Percentiles rank a stretch among this genome's conserved stretches.
phyloP scores from a whole-genome alignment of 2,329 filamentous ascomycete species.

The Cordyceps sp. region DNA sequence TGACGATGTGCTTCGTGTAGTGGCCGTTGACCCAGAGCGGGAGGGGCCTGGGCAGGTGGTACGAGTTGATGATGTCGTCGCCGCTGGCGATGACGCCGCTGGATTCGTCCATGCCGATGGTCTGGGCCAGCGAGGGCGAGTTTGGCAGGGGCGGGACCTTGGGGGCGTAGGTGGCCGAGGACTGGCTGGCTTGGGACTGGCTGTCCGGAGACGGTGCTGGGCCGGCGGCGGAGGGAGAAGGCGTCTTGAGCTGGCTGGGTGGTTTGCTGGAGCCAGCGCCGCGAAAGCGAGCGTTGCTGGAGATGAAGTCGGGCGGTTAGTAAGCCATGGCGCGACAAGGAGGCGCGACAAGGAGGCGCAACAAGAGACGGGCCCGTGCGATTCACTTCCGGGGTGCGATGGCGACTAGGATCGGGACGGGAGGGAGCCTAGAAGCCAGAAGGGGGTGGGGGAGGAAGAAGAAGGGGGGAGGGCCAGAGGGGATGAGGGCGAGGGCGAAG shows the following conservation, averaged over 20 bases:
- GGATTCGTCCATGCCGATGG: constrained; percentile 51
- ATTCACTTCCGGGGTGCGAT: no score
- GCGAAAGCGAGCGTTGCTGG: constrained; percentile 42
- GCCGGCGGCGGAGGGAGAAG: constrained; percentile 27
- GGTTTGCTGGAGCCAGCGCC: constrained; percentile 35
- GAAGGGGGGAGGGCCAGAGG: no score
- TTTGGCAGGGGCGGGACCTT: constrained; percentile 45
- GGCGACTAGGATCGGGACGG: no score
- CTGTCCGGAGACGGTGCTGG: constrained; percentile 29
- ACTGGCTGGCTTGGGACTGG: constrained; percentile 30
- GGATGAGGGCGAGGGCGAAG: no score
- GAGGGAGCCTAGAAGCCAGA: no score
- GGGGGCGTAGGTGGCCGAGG: constrained; percentile 34
- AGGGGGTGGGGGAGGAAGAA: no score
- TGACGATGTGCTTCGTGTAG: constrained; percentile 76
- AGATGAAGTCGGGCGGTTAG: constrained; percentile 11
- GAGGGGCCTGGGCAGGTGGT: constrained; percentile 48
- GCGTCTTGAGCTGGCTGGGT: constrained; percentile 34
- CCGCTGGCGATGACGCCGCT: constrained; percentile 27
- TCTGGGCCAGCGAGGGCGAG: constrained; percentile 47
- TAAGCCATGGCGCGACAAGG: background rate
- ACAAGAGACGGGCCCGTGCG: background rate
- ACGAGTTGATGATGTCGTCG: constrained; percentile 40
- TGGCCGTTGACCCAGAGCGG: constrained; percentile 62
- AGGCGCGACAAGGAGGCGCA: background rate